phyloP scores from a whole-genome alignment of 768 basidiomycete genomes.

The Amanita thiersii region DNA sequence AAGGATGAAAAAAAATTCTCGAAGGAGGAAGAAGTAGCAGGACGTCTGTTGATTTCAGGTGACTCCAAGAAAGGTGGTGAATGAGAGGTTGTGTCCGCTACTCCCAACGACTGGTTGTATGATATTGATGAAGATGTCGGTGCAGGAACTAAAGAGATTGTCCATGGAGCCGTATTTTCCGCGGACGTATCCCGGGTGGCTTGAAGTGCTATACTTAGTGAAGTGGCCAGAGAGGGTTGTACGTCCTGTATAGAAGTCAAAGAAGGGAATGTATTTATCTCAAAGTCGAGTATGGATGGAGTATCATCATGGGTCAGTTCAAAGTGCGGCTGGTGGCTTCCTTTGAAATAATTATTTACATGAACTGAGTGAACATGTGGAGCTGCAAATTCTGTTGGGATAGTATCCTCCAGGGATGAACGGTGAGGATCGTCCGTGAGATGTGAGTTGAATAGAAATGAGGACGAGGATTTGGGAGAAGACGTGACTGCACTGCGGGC shows the following conservation, averaged over 20 bases:
- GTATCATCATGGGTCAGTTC: constrained; percentile 3
- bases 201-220: too few relatives aligned
- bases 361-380: too few relatives aligned
- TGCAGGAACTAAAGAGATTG: not conserved
- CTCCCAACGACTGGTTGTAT: not conserved
- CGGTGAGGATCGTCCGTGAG: too few relatives aligned
- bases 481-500: too few relatives aligned
- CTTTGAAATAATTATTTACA: too few relatives aligned
- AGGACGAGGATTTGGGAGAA: too few relatives aligned
- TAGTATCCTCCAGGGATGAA: too few relatives aligned
- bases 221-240: constrained; percentile 1
- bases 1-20: constrained; percentile 3
- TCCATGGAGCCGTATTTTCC: not conserved
- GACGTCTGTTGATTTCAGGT: not conserved
- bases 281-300: constrained; percentile 7
- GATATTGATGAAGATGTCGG: not conserved
- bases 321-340: too few relatives aligned
- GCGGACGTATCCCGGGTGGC: too few relatives aligned
- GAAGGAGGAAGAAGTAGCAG: constrained; percentile 1
- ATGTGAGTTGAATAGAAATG: too few relatives aligned
- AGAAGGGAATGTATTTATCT: constrained; percentile 7
- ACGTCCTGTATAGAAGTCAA: not conserved
- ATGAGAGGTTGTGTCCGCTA: constrained; percentile 1
- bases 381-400: too few relatives aligned
- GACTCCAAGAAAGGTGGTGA: not conserved